Conservation (phyloP, 2,329 filamentous ascomycete species). For the Talaromyces rugulosus region DNA sequence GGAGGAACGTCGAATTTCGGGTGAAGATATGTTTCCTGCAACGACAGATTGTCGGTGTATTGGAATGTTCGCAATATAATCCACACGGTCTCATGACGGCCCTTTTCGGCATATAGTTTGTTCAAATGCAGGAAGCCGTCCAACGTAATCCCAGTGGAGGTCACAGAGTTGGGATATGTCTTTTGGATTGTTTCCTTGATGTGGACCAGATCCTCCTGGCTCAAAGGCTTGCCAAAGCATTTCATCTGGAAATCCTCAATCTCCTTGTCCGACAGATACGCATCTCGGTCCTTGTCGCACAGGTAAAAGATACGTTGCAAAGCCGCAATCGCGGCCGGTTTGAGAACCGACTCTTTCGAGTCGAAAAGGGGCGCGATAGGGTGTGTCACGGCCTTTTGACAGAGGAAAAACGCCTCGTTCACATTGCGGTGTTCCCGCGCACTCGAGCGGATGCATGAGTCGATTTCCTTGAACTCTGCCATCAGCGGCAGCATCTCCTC, state of each 20-base stretch:
- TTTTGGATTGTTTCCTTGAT: constrained; percentile 86
- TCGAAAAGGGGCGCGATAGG: constrained; percentile 96
- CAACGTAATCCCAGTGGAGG: constrained; percentile 71
- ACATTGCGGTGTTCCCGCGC: constrained; percentile 89
- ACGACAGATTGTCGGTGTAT: constrained; percentile 89
- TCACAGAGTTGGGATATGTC: constrained; percentile 57
- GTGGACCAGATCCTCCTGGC: constrained; percentile 75
- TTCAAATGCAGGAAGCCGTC: constrained; percentile 85
- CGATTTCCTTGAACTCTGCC: constrained; percentile 98
- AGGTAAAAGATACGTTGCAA: constrained; percentile 90
- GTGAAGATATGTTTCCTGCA: constrained; percentile 86
- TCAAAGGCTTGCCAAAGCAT: constrained; percentile 85
- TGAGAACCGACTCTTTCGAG: constrained; percentile 84
- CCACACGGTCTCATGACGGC: constrained; percentile 97
- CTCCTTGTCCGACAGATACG: constrained; percentile 83
- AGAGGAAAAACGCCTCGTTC: constrained; percentile 95
- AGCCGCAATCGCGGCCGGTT: constrained; percentile 82
- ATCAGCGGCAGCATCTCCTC: constrained; percentile 98
- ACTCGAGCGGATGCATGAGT: constrained; percentile 93
- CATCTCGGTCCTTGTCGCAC: constrained; percentile 94
- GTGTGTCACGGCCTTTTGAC: constrained; percentile 96
- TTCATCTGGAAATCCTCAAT: constrained; percentile 86
- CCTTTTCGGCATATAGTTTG: constrained; percentile 95
- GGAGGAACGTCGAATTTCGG: constrained; percentile 93
- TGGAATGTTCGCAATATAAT: constrained; percentile 92